Evolutionary conservation across 2,329 filamentous ascomycete genomes (phyloP).

Genomic region (Penicillium sp.): DNA sequence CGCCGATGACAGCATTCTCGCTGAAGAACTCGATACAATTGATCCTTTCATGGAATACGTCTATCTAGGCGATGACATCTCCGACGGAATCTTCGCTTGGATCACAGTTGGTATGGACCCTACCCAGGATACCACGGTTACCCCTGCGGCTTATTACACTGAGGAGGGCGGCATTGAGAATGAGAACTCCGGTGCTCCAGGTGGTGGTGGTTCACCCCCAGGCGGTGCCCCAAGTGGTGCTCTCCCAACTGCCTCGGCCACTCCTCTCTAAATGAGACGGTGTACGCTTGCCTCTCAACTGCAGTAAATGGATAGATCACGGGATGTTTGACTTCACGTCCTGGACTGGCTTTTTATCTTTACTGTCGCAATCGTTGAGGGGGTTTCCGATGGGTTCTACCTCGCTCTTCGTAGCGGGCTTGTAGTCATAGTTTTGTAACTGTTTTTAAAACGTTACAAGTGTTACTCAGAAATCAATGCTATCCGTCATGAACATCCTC

Average conservation of each 20-base stretch:
- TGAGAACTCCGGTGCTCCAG: constrained; percentile 14
- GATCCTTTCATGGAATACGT: constrained; percentile 54
- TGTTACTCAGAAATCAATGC: too few relatives aligned
- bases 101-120: constrained; percentile 46
- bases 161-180: constrained; percentile 30
- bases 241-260: neutral
- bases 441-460: too few relatives aligned
- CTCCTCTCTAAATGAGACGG: neutral
- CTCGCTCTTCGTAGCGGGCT: neutral
- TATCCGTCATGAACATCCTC: too few relatives aligned
- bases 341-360: neutral
- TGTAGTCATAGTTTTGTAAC: neutral
- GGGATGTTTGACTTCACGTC: neutral
- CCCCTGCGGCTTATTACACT: constrained; percentile 27
- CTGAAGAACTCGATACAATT: constrained; percentile 44
- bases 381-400: neutral
- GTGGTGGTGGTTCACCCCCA: constrained; percentile 9
- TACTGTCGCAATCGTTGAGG: too few relatives aligned
- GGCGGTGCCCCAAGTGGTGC: neutral
- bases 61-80: constrained; percentile 45
- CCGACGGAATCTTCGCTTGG: constrained; percentile 49
- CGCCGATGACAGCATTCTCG: constrained; percentile 43
- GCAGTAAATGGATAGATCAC: neutral
- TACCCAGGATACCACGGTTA: constrained; percentile 24
- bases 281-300: neutral